Conservation (phyloP, 2,329 filamentous ascomycete species). For the Hymenoscyphus fructigenus region DNA sequence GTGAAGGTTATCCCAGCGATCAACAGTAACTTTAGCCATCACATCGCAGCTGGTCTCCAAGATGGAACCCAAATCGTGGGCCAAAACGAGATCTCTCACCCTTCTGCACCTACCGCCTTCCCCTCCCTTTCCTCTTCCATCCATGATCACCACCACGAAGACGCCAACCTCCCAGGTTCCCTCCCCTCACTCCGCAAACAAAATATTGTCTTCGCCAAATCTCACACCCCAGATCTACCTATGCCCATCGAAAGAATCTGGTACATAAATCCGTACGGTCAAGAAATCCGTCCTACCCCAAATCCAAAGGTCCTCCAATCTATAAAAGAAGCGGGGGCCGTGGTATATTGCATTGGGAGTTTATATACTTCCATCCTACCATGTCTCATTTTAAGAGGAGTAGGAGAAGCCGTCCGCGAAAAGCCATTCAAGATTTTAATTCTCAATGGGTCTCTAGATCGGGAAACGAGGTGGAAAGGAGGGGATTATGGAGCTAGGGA, state of each 20-base stretch:
- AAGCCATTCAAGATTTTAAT: constrained; percentile 65
- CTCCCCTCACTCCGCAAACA: constrained; percentile 76
- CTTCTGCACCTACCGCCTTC: constrained; percentile 38
- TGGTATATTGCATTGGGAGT: constrained; percentile 93
- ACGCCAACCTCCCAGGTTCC: constrained; percentile 78
- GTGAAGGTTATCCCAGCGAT: constrained; percentile 84
- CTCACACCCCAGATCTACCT: constrained; percentile 69
- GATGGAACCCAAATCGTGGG: constrained; percentile 81
- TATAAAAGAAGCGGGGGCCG: constrained; percentile 59
- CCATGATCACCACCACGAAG: constrained; percentile 54
- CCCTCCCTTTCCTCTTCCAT: constrained; percentile 26
- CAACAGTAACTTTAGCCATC: constrained; percentile 92
- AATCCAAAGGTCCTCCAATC: constrained; percentile 73
- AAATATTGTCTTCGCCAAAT: constrained; percentile 81
- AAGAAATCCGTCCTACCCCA: constrained; percentile 82
- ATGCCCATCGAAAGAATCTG: constrained; percentile 79
- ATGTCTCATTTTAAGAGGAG: constrained; percentile 73
- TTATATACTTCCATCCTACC: constrained; percentile 89
- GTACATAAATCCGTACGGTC: constrained; percentile 99
- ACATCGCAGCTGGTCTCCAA: constrained; percentile 80
- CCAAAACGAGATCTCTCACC: constrained; percentile 91
- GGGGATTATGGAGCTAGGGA: constrained; percentile 71
- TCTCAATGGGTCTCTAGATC: constrained; percentile 76
- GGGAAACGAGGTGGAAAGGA: constrained; percentile 73
- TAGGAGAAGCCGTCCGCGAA: constrained; percentile 62